Evolutionary conservation across 2,329 filamentous ascomycete species (phyloP).

Genomic region (Fusarium sp.): DNA sequence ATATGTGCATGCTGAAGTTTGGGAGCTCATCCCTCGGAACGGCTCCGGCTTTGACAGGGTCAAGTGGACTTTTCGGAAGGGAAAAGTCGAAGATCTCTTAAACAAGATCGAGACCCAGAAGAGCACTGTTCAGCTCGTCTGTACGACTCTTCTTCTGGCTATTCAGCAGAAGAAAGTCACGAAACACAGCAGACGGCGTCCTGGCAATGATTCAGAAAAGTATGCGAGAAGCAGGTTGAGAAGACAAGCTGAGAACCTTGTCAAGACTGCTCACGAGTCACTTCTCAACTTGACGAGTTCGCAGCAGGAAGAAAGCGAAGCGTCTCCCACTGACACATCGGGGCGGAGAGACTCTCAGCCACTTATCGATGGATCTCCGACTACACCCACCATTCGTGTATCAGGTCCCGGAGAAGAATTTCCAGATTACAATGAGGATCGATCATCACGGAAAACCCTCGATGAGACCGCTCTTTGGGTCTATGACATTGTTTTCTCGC

Average conservation of each 20-base stretch:
- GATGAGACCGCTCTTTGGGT: neutral
- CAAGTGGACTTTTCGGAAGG: neutral
- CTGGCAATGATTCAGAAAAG: neutral
- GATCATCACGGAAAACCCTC: neutral
- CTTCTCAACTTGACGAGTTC: neutral
- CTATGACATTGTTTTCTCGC: neutral
- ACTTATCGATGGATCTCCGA: neutral
- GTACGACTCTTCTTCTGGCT: neutral
- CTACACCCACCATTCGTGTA: neutral
- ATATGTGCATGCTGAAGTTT: neutral
- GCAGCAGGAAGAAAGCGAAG: neutral
- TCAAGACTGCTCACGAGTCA: slow-evolving; percentile 3
- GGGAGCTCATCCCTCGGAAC: neutral
- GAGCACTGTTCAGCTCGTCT: neutral
- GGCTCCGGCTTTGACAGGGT: neutral
- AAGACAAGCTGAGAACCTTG: neutral
- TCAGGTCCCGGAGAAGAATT: neutral
- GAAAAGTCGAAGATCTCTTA: neutral
- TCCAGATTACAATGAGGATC: neutral
- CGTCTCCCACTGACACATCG: neutral
- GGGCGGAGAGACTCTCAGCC: neutral
- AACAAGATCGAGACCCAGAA: neutral
- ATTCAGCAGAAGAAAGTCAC: neutral
- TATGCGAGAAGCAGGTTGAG: neutral
- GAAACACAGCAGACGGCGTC: neutral